phyloP scores from a whole-genome alignment of 495 filamentous ascomycete species.

The Parathielavia appendiculata region DNA sequence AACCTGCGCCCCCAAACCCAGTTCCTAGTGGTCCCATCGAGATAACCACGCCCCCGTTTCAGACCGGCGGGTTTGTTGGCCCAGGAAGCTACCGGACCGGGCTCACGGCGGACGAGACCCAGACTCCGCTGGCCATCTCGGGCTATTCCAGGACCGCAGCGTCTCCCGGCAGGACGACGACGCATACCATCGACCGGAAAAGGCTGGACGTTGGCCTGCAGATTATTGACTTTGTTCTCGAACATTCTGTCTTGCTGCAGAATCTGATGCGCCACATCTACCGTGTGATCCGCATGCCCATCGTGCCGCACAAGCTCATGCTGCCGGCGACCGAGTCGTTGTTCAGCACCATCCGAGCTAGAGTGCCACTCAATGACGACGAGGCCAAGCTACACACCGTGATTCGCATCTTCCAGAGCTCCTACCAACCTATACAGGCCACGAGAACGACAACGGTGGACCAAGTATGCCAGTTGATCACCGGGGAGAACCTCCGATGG shows the following conservation, averaged over 20 bases:
- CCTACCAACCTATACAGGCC: constrained; percentile 12
- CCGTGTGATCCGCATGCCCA: constrained; percentile 13
- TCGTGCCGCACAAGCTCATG: constrained; percentile 14
- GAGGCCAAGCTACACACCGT: constrained; percentile 14
- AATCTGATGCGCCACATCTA: constrained; percentile 13
- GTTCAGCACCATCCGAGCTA: constrained; percentile 3
- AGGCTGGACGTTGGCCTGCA: constrained; percentile 11
- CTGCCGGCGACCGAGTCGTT: constrained; percentile 7
- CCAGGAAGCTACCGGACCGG: constrained; percentile 15
- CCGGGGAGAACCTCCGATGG: constrained; percentile 14
- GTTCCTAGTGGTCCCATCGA: constrained; percentile 5
- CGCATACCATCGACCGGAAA: constrained; percentile 14
- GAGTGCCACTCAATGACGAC: neutral
- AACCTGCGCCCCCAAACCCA: neutral
- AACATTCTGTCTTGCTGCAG: constrained; percentile 3
- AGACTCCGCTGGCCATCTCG: constrained; percentile 7
- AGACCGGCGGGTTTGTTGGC: constrained; percentile 13
- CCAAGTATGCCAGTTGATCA: constrained; percentile 7
- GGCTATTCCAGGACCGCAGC: constrained; percentile 6
- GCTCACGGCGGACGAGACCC: constrained; percentile 6
- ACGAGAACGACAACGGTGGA: constrained; percentile 10
- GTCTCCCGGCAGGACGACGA: constrained; percentile 8
- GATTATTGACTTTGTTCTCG: constrained; percentile 16
- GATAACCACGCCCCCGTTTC: constrained; percentile 15
- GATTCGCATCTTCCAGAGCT: constrained; percentile 16